These are phyloP conservation scores for Tetrapisispora iriomotensis DNA, from an alignment of 805 yeast species.

Conservation along the genomic window DNA sequence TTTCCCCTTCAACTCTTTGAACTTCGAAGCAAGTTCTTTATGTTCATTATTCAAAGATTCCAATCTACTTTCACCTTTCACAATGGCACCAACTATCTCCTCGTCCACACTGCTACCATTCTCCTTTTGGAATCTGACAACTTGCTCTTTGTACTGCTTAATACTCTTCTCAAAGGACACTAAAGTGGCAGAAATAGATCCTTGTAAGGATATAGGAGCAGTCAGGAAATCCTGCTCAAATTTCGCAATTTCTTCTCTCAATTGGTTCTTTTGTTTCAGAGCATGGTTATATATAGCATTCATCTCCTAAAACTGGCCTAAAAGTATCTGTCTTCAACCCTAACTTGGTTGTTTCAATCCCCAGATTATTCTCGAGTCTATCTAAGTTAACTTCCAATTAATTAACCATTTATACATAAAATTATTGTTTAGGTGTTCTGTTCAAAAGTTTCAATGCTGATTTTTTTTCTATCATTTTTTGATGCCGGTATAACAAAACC, in stretches of 20 bases:
- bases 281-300: conserved; percentile 88
- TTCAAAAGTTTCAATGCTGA: no score
- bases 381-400: no score
- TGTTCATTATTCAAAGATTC: conserved; percentile 40
- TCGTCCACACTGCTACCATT: conserved; percentile 1
- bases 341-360: no score
- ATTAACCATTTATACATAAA: no score
- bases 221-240: conserved; percentile 54
- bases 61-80: conserved; percentile 53
- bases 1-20: conserved; percentile 28
- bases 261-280: conserved; percentile 66
- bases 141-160: conserved; percentile 38
- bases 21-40: conserved; percentile 23
- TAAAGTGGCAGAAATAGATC: conserved; percentile 47
- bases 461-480: no score
- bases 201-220: conserved; percentile 68
- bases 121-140: conserved; percentile 33
- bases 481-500: no score
- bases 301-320: no score
- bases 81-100: conserved; percentile 8
- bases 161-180: conserved; percentile 68
- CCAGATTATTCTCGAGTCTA: no score
- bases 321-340: no score
- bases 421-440: no score
- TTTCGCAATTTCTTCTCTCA: conserved; percentile 56